Evolutionary conservation across 331 rosid species (phyloP).

Genomic region (Saraca asoca): DNA sequence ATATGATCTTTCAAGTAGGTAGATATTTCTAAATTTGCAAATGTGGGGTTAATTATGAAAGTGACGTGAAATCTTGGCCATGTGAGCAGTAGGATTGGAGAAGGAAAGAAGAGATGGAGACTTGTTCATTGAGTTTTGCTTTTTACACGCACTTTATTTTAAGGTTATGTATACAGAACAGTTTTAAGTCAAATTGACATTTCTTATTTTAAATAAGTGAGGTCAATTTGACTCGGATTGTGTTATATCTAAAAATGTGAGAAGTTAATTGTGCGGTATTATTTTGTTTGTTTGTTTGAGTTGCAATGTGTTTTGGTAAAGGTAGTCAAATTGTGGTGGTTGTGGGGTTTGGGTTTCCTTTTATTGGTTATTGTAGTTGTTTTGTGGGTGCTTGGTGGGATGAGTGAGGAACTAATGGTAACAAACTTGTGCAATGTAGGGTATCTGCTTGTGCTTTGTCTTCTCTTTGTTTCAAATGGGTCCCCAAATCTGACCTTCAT

Average conservation of each 20-base stretch:
- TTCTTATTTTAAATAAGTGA: too few species aligned
- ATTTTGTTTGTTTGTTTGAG: constrained; percentile 27
- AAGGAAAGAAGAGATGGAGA: constrained; percentile 27
- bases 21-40: constrained; percentile 46
- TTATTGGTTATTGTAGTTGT: constrained; percentile 17
- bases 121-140: too few species aligned
- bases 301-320: constrained; percentile 13
- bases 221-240: too few species aligned
- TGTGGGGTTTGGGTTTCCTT: constrained; percentile 10
- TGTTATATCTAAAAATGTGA: too few species aligned
- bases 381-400: constrained; percentile 34
- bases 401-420: constrained; percentile 38
- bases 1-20: constrained; percentile 26
- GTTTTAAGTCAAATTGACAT: too few species aligned
- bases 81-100: constrained; percentile 43
- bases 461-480: constrained; percentile 35
- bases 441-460: constrained; percentile 41
- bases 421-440: constrained; percentile 42
- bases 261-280: too few species aligned
- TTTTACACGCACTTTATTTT: too few species aligned
- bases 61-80: constrained; percentile 42
- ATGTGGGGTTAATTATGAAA: constrained; percentile 45
- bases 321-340: constrained; percentile 14
- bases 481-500: constrained; percentile 31
- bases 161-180: too few species aligned